Conservation (phyloP, 2,329 filamentous ascomycete genomes). For the Ophiostoma sp. region DNA sequence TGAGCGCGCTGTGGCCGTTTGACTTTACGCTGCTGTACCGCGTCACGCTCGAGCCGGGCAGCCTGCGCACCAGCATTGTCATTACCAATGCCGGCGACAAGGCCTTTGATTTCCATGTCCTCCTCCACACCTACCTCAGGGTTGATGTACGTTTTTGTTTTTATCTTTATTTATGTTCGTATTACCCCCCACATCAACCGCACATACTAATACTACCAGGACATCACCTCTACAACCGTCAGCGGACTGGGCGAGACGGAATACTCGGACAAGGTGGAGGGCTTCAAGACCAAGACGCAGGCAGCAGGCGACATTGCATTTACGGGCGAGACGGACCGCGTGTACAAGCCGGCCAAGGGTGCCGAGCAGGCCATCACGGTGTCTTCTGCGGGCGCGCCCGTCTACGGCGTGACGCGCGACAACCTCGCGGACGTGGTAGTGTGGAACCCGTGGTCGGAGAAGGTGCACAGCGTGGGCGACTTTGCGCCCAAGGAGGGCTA, state of each 20-base stretch:
- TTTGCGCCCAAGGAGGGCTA: conserved; percentile 86
- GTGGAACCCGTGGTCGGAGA: conserved; percentile 95
- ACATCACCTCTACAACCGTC: conserved; percentile 68
- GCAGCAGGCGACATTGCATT: conserved; percentile 59
- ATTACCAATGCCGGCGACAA: conserved; percentile 80
- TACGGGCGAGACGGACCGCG: conserved; percentile 74
- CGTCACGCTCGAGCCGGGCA: conserved; percentile 71
- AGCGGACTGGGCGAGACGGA: conserved; percentile 68
- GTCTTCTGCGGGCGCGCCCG: conserved; percentile 55
- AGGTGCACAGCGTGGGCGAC: conserved; percentile 74
- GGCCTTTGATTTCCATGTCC: conserved; percentile 83
- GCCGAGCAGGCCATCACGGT: conserved; percentile 56
- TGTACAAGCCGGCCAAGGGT: conserved; percentile 68
- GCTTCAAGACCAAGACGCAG: conserved; percentile 58
- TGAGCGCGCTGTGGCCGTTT: conserved; percentile 71
- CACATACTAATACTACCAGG: conserved; percentile 45
- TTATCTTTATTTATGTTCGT: not conserved
- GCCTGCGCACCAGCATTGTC: conserved; percentile 73
- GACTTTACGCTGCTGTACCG: conserved; percentile 90
- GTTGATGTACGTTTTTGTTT: conserved; percentile 57
- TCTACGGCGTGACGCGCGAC: conserved; percentile 72
- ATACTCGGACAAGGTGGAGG: conserved; percentile 80
- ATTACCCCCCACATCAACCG: not conserved
- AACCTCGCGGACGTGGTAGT: conserved; percentile 84
- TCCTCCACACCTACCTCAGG: conserved; percentile 86